These are phyloP conservation scores for Discostella stelligeroides DNA, from an alignment of 108 stramenopile species.

Conservation along the genomic window DNA sequence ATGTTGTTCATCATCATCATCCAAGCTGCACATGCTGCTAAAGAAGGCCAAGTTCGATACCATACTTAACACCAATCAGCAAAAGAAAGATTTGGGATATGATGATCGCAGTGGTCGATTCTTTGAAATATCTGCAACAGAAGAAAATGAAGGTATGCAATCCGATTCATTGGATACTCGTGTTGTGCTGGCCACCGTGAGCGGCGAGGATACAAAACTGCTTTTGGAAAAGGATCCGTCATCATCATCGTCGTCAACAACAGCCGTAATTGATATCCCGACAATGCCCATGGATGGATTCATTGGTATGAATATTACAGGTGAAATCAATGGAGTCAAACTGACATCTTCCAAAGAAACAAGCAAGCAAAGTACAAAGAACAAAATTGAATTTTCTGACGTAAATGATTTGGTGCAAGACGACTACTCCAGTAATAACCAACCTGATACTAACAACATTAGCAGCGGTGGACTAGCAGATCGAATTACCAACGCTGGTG, in stretches of 20 bases:
- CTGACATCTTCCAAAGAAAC: conserved; percentile 35
- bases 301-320: conserved; percentile 39
- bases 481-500: conserved; percentile 68
- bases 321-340: conserved; percentile 49
- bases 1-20: not conserved
- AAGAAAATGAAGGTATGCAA: not conserved
- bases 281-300: conserved; percentile 40
- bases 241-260: too few relatives aligned
- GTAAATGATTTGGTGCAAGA: conserved; percentile 6
- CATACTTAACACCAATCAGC: conserved; percentile 16
- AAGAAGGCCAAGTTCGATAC: conserved; percentile 38
- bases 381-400: not conserved
- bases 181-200: not conserved
- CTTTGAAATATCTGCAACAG: conserved; percentile 18
- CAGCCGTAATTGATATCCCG: conserved; percentile 21
- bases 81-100: conserved; percentile 33
- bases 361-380: conserved; percentile 8
- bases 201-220: not conserved
- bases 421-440: not conserved
- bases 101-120: conserved; percentile 39
- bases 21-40: conserved; percentile 24
- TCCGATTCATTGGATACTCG: not conserved
- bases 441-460: too few relatives aligned
- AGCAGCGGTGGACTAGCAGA: conserved; percentile 34
- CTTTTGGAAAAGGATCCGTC: too few relatives aligned